Percentiles rank a stretch among this genome's conserved stretches.
phyloP scores from a whole-genome alignment of 768 basidiomycete species.

The Dictyophora rubrovolvata region DNA sequence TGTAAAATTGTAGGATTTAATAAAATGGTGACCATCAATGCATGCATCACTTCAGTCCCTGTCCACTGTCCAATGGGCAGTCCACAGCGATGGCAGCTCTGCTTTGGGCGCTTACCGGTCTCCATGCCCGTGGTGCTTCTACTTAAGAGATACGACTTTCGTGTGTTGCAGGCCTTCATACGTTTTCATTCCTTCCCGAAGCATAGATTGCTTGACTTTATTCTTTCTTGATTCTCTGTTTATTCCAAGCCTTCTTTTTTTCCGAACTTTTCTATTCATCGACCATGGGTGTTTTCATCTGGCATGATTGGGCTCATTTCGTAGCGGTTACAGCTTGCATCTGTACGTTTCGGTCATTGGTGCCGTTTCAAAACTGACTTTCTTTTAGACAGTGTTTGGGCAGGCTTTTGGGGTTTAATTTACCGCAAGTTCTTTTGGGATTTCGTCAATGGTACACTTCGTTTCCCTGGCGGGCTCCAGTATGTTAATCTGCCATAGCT shows the following conservation, averaged over 20 bases:
- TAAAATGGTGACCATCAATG: too few relatives aligned
- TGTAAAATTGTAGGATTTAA: too few relatives aligned
- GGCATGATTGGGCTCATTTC: conserved; percentile 68
- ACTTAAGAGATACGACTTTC: not conserved
- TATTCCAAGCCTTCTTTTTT: conserved; percentile 5
- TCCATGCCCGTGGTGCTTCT: not conserved
- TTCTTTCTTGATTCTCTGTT: not conserved
- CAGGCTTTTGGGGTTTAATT: conserved; percentile 66
- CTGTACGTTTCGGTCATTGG: conserved; percentile 41
- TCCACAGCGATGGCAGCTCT: not conserved
- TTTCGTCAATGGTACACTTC: conserved; percentile 72
- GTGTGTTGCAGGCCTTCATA: not conserved
- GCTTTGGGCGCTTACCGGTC: too few relatives aligned
- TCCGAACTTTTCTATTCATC: conserved; percentile 11
- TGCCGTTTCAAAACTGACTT: conserved; percentile 9
- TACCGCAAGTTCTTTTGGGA: conserved; percentile 98
- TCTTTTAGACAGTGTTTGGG: conserved; percentile 64
- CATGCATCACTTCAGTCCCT: too few relatives aligned
- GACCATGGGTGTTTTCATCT: conserved; percentile 71
- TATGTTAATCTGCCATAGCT: conserved; percentile 27
- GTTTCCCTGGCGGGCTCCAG: conserved; percentile 74
- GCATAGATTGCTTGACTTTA: not conserved
- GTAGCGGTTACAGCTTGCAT: conserved; percentile 58
- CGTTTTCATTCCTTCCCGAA: not conserved
- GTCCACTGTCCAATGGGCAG: not conserved